Base-by-base conservation (phyloP, 2,329 filamentous ascomycete species). In the Paracoccidioides lutzii region DNA sequence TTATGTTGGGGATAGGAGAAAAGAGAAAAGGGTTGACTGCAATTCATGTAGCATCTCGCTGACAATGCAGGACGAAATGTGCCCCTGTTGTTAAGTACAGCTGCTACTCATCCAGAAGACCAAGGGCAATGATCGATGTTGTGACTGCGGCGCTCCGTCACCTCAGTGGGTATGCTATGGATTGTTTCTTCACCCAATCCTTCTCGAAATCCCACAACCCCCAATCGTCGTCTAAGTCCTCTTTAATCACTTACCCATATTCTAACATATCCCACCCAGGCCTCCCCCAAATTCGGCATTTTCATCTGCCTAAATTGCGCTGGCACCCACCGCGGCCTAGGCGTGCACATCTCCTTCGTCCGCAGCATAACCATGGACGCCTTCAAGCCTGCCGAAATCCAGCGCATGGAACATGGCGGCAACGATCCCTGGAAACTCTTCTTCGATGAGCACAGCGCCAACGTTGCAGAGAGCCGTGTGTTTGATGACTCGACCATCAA, bases 231-330 rank as follows among this genome's bases (percentile, higher is more conserved):
- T 44, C 54, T 44, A 41, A 2, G 12, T 28, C 15, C 30, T 10
- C 22, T 41, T 8, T n/a, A 40, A 56, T 52, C 56, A 43, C 51
- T 42, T 57, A 45, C 45, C 42, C 42, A 22, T 41, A 35, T 53
- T 38, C 41, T 52, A 38, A 46, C n/a, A 35, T 2, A 10, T 32
- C 44, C 46, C 43, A 35, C 33, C 46, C 62, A 83, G 81, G 82
- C 83, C 38, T 84, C 90, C 41, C 93, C 93, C 61, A 98, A 98
- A 74, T 95, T 98, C 69, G 91, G 91, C 68, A 88, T 95, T 71
- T 98, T 98, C 77, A 96, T 98, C 79, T 98, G 93, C 74, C 83
- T 98, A 53, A 88, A 86, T 60, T 98, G 93, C 76, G 91, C 90
- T 38, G 93, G 93, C 64, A 88, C 93, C 54, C 93, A 98, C 75